Base-by-base conservation (phyloP, 345 rosid genomes). In the Eutrema heterophyllum region DNA sequence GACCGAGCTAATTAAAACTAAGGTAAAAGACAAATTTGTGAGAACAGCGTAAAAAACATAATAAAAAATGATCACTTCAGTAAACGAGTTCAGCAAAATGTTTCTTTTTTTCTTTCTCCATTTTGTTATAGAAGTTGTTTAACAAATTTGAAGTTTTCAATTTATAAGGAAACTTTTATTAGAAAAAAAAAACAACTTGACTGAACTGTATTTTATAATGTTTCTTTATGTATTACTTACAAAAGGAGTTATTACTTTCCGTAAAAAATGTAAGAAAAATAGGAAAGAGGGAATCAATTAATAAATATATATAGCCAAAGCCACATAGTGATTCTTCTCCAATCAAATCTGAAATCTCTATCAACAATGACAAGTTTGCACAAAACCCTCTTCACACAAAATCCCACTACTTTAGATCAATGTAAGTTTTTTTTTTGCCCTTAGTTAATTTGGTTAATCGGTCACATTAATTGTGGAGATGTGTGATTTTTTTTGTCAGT, bases 361-460 rank as follows among this genome's bases (percentile, higher is more conserved):
- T 65, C 78, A 75, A 75, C 64, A 68, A 75, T 75, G 79, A 75
- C 79, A 75, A 75, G 64, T 61, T 61, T 75, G 13, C 74, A 75
- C 64, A 68, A 75, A 35, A 52, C 79, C 64, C 79, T 75, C 70
- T 68, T 75, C 64, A 75, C 79, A 26, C 74, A 52, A 68, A 60
- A 33, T 35, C 38, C 55, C 36, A 60, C 68, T 60, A 51, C 69
- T 67, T 44, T 75, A 59, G 69, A 75, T 55, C 79, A 68, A 7
- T 53, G 79, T 75, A 68, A 75, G 70, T 44, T 43, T 1, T 15
- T 14, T 48, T 35, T 11, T 16, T 9, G 2, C 15, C 24, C 4
- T 68, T 67, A 7, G 5, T 39, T 24, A 50, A 27, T 44, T 43
- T 16, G 43, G 7, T 24, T 75, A 15, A 15, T 52, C 14, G 1